A percentile compares a stretch with the other conserved stretches of the same genome.
phyloP scores from a whole-genome alignment of 2,329 filamentous ascomycete genomes.

The Aaosphaeria arxii region DNA sequence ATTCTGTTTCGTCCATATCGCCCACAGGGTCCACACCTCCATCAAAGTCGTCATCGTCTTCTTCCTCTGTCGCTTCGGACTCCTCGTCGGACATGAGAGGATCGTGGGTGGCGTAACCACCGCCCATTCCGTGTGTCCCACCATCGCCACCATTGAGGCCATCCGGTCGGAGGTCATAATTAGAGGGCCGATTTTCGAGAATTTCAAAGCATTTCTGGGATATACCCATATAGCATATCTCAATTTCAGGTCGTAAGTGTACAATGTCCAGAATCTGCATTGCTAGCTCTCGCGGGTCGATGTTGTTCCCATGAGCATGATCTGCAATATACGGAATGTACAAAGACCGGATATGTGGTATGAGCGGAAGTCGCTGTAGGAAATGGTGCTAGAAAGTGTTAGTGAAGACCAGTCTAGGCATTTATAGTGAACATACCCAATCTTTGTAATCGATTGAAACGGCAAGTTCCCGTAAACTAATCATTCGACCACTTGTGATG shows the following conservation, averaged over 20 bases:
- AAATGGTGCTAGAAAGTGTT: conserved; percentile 64
- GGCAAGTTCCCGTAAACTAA: conserved; percentile 66
- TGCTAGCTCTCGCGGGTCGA: conserved; percentile 68
- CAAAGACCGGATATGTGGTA: conserved; percentile 67
- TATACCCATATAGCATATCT: conserved; percentile 75
- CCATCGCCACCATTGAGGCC: conserved; percentile 30
- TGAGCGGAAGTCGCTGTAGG: conserved; percentile 68
- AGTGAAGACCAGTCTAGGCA: background rate
- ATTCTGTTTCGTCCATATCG: conserved; percentile 37
- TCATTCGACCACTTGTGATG: conserved; percentile 75
- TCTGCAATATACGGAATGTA: conserved; percentile 68
- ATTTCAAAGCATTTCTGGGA: conserved; percentile 80
- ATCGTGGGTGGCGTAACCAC: conserved; percentile 25
- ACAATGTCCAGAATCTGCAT: conserved; percentile 77
- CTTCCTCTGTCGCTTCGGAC: conserved; percentile 39
- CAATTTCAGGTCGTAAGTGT: conserved; percentile 70
- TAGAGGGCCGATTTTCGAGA: conserved; percentile 58
- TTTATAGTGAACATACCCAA: conserved; percentile 61
- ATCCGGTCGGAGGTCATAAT: conserved; percentile 37
- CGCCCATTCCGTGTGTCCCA: conserved; percentile 13
- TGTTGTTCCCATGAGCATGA: conserved; percentile 52
- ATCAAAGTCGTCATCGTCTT: conserved; percentile 47
- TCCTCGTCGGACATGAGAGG: conserved; percentile 36
- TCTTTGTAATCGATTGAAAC: conserved; percentile 71
- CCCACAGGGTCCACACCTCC: conserved; percentile 51